phyloP scores from a whole-genome alignment of 768 basidiomycete species.

The Tricholoma furcatifolium region DNA sequence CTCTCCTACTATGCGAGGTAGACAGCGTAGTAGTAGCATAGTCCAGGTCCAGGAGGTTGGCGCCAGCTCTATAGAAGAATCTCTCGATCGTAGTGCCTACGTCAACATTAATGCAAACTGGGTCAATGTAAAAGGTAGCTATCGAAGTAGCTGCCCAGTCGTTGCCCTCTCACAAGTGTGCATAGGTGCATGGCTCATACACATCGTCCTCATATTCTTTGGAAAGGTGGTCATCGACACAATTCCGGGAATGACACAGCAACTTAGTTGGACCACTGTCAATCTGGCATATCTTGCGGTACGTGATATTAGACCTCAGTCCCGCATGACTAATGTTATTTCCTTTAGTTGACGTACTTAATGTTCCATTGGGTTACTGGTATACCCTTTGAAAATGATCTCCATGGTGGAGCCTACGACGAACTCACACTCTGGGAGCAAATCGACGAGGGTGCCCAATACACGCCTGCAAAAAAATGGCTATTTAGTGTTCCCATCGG shows the following conservation, averaged over 20 bases:
- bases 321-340: not conserved
- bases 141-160: not conserved
- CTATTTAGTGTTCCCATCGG: constrained; percentile 84
- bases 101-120: constrained; percentile 87
- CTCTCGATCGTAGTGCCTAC: constrained; percentile 77
- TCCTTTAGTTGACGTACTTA: constrained; percentile 80
- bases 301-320: constrained; percentile 28
- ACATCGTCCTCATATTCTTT: constrained; percentile 85
- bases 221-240: constrained; percentile 94
- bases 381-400: constrained; percentile 87
- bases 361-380: constrained; percentile 99
- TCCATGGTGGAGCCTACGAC: constrained; percentile 93
- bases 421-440: constrained; percentile 99
- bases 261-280: constrained; percentile 93
- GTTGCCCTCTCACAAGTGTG: not conserved
- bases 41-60: constrained; percentile 86
- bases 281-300: constrained; percentile 91
- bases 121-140: constrained; percentile 88
- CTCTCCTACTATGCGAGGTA: constrained; percentile 34
- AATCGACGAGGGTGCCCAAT: constrained; percentile 97
- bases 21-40: constrained; percentile 68
- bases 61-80: constrained; percentile 67
- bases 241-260: constrained; percentile 90
- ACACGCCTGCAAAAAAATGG: constrained; percentile 99
- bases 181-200: constrained; percentile 97